Conservation (phyloP, 225 moss, liverwort and hornwort genomes). For the Pleurozium schreberi region DNA sequence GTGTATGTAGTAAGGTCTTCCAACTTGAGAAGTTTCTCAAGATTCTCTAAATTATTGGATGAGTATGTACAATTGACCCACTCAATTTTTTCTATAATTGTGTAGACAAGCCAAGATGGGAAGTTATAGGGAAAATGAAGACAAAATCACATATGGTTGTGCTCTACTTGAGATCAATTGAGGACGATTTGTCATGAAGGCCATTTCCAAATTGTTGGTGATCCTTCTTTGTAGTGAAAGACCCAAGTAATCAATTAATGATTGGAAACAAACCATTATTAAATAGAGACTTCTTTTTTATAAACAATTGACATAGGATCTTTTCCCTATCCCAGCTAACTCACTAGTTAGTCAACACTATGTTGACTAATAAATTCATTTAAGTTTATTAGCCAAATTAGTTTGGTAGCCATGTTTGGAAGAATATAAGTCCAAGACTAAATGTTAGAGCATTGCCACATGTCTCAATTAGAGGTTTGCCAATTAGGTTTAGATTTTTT, state of each 20-base stretch:
- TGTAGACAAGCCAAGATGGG: fast-evolving
- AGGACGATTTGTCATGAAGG: not conserved
- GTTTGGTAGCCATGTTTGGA: not conserved
- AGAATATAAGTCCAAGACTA: not conserved
- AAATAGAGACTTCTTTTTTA: not conserved
- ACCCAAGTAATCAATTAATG: not conserved
- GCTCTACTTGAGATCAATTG: not conserved
- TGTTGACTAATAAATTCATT: not conserved
- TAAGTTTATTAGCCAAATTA: not conserved
- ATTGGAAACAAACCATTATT: not conserved
- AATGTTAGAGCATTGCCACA: not conserved
- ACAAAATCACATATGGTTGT: not conserved
- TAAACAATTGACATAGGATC: not conserved
- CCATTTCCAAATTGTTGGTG: not conserved
- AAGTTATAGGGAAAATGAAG: not conserved
- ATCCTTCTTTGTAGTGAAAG: fast-evolving
- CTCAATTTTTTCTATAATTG: not conserved
- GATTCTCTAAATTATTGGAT: no score
- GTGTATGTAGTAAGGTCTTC: no score
- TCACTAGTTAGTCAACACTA: not conserved
- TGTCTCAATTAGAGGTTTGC: not conserved
- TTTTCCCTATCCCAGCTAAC: no score
- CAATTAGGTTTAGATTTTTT: not conserved
- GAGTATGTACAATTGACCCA: not conserved
- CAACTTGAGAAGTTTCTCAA: no score